Evolutionary conservation across 768 basidiomycete species (phyloP), one percentile per base, ranked within the genome.

Genomic region (Mycena venus): DNA sequence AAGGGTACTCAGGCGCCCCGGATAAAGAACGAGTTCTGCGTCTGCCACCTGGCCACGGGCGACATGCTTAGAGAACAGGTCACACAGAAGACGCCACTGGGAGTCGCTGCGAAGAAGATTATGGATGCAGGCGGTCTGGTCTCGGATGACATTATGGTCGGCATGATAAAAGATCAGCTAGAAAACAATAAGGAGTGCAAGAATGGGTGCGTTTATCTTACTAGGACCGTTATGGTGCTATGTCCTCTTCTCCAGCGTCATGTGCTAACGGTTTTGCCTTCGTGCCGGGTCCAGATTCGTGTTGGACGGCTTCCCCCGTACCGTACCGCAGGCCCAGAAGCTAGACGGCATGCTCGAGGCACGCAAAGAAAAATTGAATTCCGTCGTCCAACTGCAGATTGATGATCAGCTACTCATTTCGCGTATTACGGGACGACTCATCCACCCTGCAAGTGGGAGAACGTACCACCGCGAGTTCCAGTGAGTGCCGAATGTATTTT

Each of bases 21-120:
- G 82, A 97, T 99, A 86, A 92, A 93, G 64, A 93, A 96, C 75
- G 90, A 95, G 80, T 99, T 95, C 88, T 97, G 96, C 82, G 92
- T 99, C 55, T 99, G 98, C 88, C 98, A 99, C 87, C 88, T 99
- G 78, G 98, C 98, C 29, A 99, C 98, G 34, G 98, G 98, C 23
- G 98, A 99, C 87, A 98, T 99, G 96, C 90, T 99, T 70, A 94
- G 98, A 61, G 95, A 96, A 75, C 96, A 99, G 84, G 96, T 99
- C 73, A 81, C 91, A 40, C 84, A 92, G 82, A 94, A 97, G 86
- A 98, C 98, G 5, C 86, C 90, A 51, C 91, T 99, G 49, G 98
- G 98, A 74, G 85, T 94, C 56, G 90, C 95, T 79, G 98, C 98
- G 23, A 99, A 99, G 90, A 97, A 96, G 84, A 93, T 99, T 82